A percentile compares a stretch with the other conserved stretches of the same genome.
These are phyloP conservation scores for Acrocalymma vagum DNA, from an alignment of 2,329 filamentous ascomycete species.

Conservation along the genomic window DNA sequence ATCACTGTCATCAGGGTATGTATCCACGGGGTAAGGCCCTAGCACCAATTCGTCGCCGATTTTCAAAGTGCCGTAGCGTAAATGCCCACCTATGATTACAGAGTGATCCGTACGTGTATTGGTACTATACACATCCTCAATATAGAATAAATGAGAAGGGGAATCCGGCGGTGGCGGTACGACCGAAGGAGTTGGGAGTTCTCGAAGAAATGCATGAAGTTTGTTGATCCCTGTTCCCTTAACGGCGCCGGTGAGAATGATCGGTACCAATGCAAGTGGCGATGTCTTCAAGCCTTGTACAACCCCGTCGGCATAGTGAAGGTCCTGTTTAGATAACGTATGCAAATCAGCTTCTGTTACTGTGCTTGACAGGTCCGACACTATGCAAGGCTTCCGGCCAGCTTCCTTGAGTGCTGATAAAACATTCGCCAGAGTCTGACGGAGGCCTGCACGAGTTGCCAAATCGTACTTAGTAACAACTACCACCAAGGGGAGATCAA, in stretches of 20 bases:
- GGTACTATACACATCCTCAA: constrained; percentile 88
- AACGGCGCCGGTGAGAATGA: constrained; percentile 86
- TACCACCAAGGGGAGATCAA: constrained; percentile 79
- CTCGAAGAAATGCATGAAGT: constrained; percentile 81
- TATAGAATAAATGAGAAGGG: constrained; percentile 77
- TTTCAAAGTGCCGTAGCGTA: constrained; percentile 79
- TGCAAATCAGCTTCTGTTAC: constrained; percentile 56
- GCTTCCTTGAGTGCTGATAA: constrained; percentile 80
- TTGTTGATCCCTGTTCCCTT: constrained; percentile 83
- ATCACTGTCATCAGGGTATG: constrained; percentile 45
- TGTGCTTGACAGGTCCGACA: constrained; percentile 51
- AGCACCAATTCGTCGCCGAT: constrained; percentile 81
- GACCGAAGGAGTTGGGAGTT: constrained; percentile 69
- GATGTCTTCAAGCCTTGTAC: constrained; percentile 60
- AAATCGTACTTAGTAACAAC: constrained; percentile 92
- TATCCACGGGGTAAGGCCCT: constrained; percentile 69
- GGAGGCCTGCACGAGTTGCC: constrained; percentile 76
- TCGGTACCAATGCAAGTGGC: constrained; percentile 71
- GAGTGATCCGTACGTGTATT: constrained; percentile 35
- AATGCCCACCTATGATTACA: constrained; percentile 82
- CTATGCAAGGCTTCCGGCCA: constrained; percentile 76
- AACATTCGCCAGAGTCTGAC: constrained; percentile 75
- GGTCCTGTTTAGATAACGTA: constrained; percentile 64
- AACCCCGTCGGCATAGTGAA: constrained; percentile 65
- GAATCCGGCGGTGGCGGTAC: constrained; percentile 45